These are phyloP conservation scores for Candida albicans DNA, from an alignment of 1,139 yeast genomes.

Conservation along the genomic window DNA sequence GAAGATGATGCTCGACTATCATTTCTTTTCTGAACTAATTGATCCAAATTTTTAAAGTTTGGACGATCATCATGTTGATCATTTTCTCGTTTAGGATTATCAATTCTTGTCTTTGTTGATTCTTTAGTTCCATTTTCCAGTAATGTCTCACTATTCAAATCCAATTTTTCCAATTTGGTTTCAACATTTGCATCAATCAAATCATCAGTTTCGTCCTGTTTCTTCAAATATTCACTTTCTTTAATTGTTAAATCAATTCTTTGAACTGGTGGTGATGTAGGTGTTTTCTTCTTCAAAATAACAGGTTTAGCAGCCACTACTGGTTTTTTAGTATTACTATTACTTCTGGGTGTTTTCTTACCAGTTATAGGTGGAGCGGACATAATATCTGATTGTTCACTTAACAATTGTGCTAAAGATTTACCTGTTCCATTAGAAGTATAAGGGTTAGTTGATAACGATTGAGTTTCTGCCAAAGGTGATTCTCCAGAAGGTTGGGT, in stretches of 20 bases:
- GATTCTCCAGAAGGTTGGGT: too few relatives aligned
- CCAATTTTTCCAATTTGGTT: slow-evolving; percentile 7
- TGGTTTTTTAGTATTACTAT: slow-evolving; percentile 20
- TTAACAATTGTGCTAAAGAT: slow-evolving; percentile 43
- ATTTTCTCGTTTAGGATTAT: background rate
- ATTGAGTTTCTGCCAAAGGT: background rate
- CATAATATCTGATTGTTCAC: slow-evolving; percentile 24
- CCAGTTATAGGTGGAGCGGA: slow-evolving; percentile 14
- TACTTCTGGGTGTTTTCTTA: slow-evolving; percentile 20
- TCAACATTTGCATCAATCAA: slow-evolving; percentile 1
- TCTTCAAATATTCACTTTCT: slow-evolving; percentile 11
- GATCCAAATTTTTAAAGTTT: slow-evolving; percentile 34
- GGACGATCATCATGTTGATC: slow-evolving; percentile 21
- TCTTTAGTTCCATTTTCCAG: slow-evolving; percentile 2
- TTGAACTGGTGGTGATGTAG: slow-evolving; percentile 16
- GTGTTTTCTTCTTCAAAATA: slow-evolving; percentile 39
- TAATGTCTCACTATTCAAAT: slow-evolving; percentile 8
- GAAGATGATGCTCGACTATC: slow-evolving; percentile 3
- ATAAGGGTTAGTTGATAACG: slow-evolving; percentile 8
- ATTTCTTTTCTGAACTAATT: slow-evolving; percentile 21
- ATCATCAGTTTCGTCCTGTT: slow-evolving; percentile 7
- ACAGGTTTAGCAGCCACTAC: slow-evolving; percentile 36
- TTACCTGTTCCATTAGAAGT: slow-evolving; percentile 22
- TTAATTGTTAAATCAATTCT: slow-evolving; percentile 13
- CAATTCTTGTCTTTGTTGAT: slow-evolving; percentile 3